Evolutionary conservation across 257 asterid genomes (phyloP), one percentile per base, ranked within the genome.

Genomic region (Fraxinus cuspidata): DNA sequence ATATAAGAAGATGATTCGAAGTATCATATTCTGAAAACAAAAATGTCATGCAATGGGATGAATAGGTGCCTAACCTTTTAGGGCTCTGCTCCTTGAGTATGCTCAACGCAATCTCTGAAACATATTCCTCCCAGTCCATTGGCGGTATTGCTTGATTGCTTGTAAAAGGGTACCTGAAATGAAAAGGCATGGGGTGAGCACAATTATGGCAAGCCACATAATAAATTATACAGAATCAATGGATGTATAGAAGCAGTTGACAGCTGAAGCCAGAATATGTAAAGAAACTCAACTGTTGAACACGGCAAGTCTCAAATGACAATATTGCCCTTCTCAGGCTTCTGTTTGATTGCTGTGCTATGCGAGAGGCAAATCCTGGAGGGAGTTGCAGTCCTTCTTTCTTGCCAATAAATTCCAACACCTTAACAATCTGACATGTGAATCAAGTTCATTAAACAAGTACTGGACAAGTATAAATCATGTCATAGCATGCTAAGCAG

Each of bases 101-200:
- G 90, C 90, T 94, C 81, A 94, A 87, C 44, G 97, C 97, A 73
- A 96, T 92, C 83, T 93, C 94, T 73, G 97, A 84, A 79, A 96
- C 89, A 81, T 90, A 96, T 87, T 91, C 94, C 85, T 96, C 99
- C 99, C 99, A 96, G 77, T 96, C 97, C 98, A 93, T 95, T 7
- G 92, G 92, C 37, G 97, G 88, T 83, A 92, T 91, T 15, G 85
- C 87, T 83, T 93, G 99, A 84, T 86, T 92, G 78, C 74, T 75
- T 42, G 90, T 77, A 75, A 93, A 96, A 81, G 99, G 99, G 85
- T 93, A 96, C 94, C 98, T 96, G 79, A 76, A 38, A 75, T 6
- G 77, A 77, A 71, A 73, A 64, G 77, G 72, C 56, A 77, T 27
- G 68, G 40, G 73, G 60, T 71, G 23, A 82, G 78, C 11, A 70